Conservation (phyloP, 192 early-diverging fungal species). For the Entomortierella parvispora region DNA sequence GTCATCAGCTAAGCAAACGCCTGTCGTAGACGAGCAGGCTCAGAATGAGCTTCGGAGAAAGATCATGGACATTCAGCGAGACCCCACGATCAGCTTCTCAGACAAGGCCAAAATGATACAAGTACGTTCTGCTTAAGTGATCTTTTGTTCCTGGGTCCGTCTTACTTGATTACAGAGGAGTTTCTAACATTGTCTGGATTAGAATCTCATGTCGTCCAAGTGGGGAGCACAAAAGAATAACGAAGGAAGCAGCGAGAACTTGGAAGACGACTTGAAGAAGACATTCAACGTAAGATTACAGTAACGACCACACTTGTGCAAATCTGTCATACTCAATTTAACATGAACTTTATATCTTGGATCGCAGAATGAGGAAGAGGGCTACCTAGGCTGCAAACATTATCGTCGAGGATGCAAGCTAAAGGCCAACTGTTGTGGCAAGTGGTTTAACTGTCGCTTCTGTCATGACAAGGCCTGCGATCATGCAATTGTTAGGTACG, state of each 20-base stretch:
- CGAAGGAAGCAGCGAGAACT: constrained; percentile 18
- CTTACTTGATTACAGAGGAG: too few relatives aligned
- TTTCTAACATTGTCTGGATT: constrained; percentile 2
- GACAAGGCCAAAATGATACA: constrained; percentile 81
- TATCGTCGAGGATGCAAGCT: constrained; percentile 80
- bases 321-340: background rate
- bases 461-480: constrained; percentile 85
- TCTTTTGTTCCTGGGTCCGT: background rate
- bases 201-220: constrained; percentile 68
- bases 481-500: constrained; percentile 79
- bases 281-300: constrained; percentile 58
- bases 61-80: constrained; percentile 73
- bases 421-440: constrained; percentile 82
- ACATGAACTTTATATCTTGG: background rate
- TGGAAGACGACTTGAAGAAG: constrained; percentile 56
- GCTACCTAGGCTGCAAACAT: constrained; percentile 80
- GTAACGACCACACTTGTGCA: background rate
- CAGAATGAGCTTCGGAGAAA: constrained; percentile 64
- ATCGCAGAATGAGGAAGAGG: constrained; percentile 58
- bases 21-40: constrained; percentile 29
- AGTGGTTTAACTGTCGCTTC: constrained; percentile 82
- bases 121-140: constrained; percentile 47
- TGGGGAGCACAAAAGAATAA: constrained; percentile 41
- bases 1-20: background rate
- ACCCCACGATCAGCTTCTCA: constrained; percentile 55